phyloP scores from a whole-genome alignment of 768 basidiomycete species.

The Russula sp. region DNA sequence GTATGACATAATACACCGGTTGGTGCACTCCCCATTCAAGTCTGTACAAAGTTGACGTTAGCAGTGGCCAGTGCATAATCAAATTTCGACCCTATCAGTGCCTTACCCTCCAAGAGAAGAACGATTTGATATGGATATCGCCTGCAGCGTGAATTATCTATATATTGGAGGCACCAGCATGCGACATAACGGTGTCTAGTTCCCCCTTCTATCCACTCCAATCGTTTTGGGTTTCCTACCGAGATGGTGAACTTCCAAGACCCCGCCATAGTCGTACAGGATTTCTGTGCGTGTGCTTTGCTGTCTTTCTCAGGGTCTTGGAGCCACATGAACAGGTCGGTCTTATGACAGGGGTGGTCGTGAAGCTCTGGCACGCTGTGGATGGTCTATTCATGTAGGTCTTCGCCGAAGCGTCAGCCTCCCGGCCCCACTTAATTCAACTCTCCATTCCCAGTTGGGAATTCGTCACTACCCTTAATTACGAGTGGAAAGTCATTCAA shows the following conservation, averaged over 20 bases:
- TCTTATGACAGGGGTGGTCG: background rate
- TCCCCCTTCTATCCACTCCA: background rate
- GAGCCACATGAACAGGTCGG: background rate
- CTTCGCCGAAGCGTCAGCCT: background rate
- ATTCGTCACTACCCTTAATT: background rate
- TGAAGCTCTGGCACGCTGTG: slow-evolving; percentile 6
- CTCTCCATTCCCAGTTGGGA: background rate
- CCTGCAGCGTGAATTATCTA: too few relatives aligned
- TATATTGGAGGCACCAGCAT: too few relatives aligned
- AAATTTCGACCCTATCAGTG: too few relatives aligned
- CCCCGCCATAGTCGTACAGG: background rate
- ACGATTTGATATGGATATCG: too few relatives aligned
- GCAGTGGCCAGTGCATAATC: too few relatives aligned
- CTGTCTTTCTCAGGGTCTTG: background rate
- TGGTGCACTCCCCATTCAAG: too few relatives aligned
- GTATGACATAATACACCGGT: too few relatives aligned
- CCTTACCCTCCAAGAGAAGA: too few relatives aligned
- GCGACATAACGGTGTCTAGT: too few relatives aligned
- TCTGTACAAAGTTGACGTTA: too few relatives aligned
- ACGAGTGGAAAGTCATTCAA: background rate
- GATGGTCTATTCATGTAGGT: slow-evolving; percentile 7
- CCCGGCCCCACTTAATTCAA: background rate
- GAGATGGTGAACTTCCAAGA: background rate
- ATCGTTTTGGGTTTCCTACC: background rate
- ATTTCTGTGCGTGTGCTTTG: background rate